A percentile compares a stretch with the other conserved stretches of the same genome.
Evolutionary conservation across 352 stramenopile species (phyloP).

Genomic region (Pythium apleroticum): DNA sequence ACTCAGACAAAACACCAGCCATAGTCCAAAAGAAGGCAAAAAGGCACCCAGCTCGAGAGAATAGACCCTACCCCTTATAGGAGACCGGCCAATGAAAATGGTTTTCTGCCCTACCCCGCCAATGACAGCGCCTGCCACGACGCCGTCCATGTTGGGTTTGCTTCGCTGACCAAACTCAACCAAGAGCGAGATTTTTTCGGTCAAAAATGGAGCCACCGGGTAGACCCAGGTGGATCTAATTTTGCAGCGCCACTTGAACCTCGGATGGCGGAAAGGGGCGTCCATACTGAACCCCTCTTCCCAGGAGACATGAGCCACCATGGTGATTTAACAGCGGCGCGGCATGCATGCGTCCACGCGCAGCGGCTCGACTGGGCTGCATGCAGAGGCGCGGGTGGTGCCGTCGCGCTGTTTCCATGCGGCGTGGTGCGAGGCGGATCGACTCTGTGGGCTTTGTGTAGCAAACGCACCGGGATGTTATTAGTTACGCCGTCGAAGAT

Average conservation of each 20-base stretch:
- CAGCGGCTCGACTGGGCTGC: no score
- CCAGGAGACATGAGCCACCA: no score
- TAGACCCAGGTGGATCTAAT: not conserved
- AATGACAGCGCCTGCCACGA: constrained; percentile 5
- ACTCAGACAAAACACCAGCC: constrained; percentile 20
- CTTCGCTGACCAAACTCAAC: not conserved
- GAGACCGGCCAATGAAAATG: constrained; percentile 10
- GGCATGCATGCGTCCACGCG: not conserved
- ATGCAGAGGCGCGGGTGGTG: no score
- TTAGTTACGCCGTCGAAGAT: constrained; percentile 1
- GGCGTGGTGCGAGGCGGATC: not conserved
- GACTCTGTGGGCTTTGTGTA: not conserved
- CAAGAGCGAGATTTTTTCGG: not conserved
- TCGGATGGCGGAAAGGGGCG: not conserved
- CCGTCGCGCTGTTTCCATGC: not conserved
- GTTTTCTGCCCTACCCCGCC: constrained; percentile 15
- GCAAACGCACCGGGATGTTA: not conserved
- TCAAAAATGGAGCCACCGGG: not conserved
- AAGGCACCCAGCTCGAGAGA: constrained; percentile 19
- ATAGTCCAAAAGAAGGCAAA: constrained; percentile 18
- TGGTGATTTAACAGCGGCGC: not conserved
- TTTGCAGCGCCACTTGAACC: not conserved
- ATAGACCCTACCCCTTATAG: constrained; percentile 24
- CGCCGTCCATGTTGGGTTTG: not conserved
- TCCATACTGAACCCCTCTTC: not conserved